phyloP scores from a whole-genome alignment of 2,329 filamentous ascomycete genomes.

The Fusarium heterosporum region DNA sequence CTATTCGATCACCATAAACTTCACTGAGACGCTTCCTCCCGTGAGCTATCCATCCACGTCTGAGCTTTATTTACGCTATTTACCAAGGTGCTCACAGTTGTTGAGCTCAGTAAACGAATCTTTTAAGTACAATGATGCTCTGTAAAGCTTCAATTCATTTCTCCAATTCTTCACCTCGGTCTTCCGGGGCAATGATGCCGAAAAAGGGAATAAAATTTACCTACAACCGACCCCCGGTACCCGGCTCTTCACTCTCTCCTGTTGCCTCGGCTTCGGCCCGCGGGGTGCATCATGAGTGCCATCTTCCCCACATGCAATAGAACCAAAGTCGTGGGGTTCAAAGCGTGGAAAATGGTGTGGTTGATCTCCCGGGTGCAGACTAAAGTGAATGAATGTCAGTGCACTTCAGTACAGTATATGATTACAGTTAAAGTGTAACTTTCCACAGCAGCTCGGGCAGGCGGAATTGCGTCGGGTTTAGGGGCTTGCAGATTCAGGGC shows the following conservation, averaged over 20 bases:
- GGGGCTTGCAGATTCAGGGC: conserved; percentile 7
- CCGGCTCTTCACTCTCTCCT: conserved; percentile 21
- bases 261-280: conserved; percentile 49
- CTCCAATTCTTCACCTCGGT: conserved; percentile 33
- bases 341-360: neutral
- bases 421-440: neutral
- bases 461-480: conserved; percentile 32
- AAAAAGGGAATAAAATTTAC: conserved; percentile 2
- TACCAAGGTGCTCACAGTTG: neutral
- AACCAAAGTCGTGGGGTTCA: conserved; percentile 26
- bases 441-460: conserved; percentile 28
- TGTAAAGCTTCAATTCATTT: conserved; percentile 4
- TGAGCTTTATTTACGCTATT: neutral
- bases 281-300: conserved; percentile 33
- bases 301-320: conserved; percentile 33
- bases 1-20: neutral
- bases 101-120: neutral
- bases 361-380: neutral
- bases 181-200: conserved; percentile 36
- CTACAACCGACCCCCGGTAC: conserved; percentile 39
- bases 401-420: too few relatives aligned
- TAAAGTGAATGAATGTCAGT: too few relatives aligned
- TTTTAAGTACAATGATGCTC: neutral
- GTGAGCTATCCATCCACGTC: conserved; percentile 20
- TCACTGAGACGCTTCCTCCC: conserved; percentile 14